A percentile compares a stretch with the other conserved stretches of the same genome.
These are phyloP conservation scores for Pichia sp. DNA, from an alignment of 1,139 yeast species.

Conservation along the genomic window DNA sequence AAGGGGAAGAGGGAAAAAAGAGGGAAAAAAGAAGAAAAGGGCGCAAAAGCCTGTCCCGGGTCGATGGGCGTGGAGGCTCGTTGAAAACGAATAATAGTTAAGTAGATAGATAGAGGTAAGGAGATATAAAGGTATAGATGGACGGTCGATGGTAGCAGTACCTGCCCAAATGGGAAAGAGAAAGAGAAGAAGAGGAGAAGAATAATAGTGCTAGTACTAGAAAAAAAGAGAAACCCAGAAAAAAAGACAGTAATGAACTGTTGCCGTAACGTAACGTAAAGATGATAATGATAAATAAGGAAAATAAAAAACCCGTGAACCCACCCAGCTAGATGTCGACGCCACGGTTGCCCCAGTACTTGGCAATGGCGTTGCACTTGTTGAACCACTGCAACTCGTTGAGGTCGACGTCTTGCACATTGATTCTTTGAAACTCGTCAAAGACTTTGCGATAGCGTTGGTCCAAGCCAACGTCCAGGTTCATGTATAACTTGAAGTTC, in stretches of 20 bases:
- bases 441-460: conserved; percentile 36
- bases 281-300: background rate
- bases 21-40: too few relatives aligned
- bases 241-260: background rate
- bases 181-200: background rate
- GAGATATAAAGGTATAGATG: too few relatives aligned
- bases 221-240: background rate
- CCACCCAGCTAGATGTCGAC: conserved; percentile 9
- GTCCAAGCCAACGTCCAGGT: conserved; percentile 38
- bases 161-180: too few relatives aligned
- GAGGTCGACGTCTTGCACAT: conserved; percentile 34
- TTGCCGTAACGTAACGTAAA: background rate
- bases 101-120: too few relatives aligned
- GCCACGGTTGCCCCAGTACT: conserved; percentile 19
- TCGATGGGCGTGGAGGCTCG: too few relatives aligned
- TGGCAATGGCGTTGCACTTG: conserved; percentile 20
- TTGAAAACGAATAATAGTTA: too few relatives aligned
- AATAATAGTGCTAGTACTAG: background rate
- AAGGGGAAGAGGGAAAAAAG: too few relatives aligned
- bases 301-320: background rate
- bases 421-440: conserved; percentile 34
- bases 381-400: conserved; percentile 30
- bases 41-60: too few relatives aligned
- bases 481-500: conserved; percentile 38
- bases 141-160: too few relatives aligned